Evolutionary conservation across 2,329 filamentous ascomycete species (phyloP), one percentile per base, ranked within the genome.

Genomic region (Colletotrichum acutatum): DNA sequence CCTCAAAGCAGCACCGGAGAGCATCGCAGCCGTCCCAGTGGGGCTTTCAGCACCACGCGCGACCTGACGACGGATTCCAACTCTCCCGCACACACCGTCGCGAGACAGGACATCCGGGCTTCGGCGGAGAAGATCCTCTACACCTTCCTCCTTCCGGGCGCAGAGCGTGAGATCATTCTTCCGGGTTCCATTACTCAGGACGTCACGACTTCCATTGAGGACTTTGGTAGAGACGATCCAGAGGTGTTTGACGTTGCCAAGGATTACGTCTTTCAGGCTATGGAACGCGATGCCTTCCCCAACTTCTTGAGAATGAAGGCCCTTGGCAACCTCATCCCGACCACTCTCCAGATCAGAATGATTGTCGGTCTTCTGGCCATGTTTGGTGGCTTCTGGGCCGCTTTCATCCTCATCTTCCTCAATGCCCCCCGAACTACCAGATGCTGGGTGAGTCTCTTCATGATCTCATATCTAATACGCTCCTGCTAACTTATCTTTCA

Each of bases 101-200:
- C 93, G n/a, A 90, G 97, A 75, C 91, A 95, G 75, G 97, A 99
- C 79, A 95, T 99, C 77, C 91, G 95, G 70, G 93, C 95, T 11
- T 98, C 95, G 3, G 97, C 97, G 0, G 97, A 98, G 85, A 98
- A 98, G 88, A 98, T 99, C 63, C 89, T 99, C n/a, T 99, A 98
- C 84, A 98, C 96, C 1, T 99, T 97, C 80, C 88, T 99, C 6
- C 90, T 99, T 2, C 95, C 95, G 0, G 95, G 95, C n/a, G 94
- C 97, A 0, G 97, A 99, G 84, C 91, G 97, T 77, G 97, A 99
- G 83, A 98, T 99, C 77, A 95, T 95, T 59, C 89, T 99, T 6
- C 96, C 97, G 0, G 93, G 95, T 74, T 91, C 91, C 42, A 98
- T 98, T 79, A 93, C 96, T 0, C 89, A 93, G 67, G 92, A 95